Conservation (phyloP, 1,284 basidiomycete genomes). For the Thecaphora frezii region DNA sequence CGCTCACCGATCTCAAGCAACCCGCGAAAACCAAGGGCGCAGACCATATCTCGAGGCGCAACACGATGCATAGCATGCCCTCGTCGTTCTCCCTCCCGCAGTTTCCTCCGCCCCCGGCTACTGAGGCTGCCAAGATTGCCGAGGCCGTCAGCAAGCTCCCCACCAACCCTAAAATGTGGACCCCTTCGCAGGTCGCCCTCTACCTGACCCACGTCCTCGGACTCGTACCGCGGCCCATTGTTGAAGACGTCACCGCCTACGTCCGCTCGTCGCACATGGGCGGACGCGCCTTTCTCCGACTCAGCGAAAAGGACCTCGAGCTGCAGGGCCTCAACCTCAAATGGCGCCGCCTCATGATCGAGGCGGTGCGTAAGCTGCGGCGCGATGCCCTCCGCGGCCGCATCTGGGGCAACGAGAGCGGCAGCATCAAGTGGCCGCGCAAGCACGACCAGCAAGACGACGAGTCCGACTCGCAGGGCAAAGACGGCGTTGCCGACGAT, state of each 20-base stretch:
- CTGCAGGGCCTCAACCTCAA: slow-evolving; percentile 45
- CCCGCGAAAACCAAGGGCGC: background rate
- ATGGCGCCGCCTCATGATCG: slow-evolving; percentile 51
- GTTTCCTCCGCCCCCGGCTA: slow-evolving; percentile 7
- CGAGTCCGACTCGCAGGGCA: background rate
- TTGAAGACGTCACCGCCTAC: slow-evolving; percentile 50
- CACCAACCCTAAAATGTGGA: slow-evolving; percentile 46
- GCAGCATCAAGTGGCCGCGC: slow-evolving; percentile 29
- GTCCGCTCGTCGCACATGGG: slow-evolving; percentile 42
- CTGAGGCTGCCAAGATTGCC: slow-evolving; percentile 21
- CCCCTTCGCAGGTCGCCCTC: slow-evolving; percentile 47
- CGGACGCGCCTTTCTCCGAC: slow-evolving; percentile 46
- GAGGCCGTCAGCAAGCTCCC: slow-evolving; percentile 33
- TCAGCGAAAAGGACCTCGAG: slow-evolving; percentile 45
- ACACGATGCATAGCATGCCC: slow-evolving; percentile 16
- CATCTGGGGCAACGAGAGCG: slow-evolving; percentile 44
- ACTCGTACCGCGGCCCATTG: slow-evolving; percentile 45
- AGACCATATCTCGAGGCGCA: slow-evolving; percentile 3
- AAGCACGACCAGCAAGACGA: slow-evolving; percentile 11
- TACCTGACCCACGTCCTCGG: slow-evolving; percentile 51
- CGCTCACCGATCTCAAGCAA: slow-evolving; percentile 8
- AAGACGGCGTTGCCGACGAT: slow-evolving; percentile 1
- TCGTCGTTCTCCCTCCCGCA: slow-evolving; percentile 16
- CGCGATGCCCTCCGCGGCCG: slow-evolving; percentile 45
- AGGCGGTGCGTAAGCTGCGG: slow-evolving; percentile 41